Conservation (phyloP, 805 yeast species). For the Diddensiella caesifluorescens region DNA sequence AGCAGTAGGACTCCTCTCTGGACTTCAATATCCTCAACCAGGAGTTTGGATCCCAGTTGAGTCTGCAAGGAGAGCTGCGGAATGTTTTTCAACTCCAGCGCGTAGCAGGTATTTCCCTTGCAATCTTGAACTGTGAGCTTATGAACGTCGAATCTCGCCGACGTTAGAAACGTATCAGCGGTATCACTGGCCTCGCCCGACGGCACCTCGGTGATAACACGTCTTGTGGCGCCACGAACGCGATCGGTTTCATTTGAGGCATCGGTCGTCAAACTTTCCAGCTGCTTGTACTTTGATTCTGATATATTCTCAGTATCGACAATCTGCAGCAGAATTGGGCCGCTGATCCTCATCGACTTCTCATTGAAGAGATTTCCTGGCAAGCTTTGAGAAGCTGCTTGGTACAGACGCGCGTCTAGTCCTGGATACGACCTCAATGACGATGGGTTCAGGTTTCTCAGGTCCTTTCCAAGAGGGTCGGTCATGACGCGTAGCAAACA, state of each 20-base stretch:
- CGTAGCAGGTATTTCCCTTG: slow-evolving; percentile 12
- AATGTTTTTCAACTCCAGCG: slow-evolving; percentile 10
- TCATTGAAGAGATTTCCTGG: neutral
- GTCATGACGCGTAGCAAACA: too few species aligned
- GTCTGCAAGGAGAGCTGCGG: slow-evolving; percentile 8
- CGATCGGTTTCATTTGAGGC: slow-evolving; percentile 3
- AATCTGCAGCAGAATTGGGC: slow-evolving; percentile 20
- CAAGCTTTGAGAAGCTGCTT: neutral
- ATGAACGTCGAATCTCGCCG: slow-evolving; percentile 7
- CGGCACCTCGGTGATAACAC: neutral
- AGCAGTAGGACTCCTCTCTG: slow-evolving; percentile 20
- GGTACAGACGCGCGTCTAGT: neutral
- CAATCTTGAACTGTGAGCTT: slow-evolving; percentile 20
- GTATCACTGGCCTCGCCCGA: neutral
- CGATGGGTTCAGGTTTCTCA: neutral
- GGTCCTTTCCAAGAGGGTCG: neutral
- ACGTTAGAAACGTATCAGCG: too few species aligned
- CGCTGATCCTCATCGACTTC: neutral
- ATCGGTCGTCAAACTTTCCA: slow-evolving; percentile 16
- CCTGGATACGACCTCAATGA: neutral
- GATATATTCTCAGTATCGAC: slow-evolving; percentile 23
- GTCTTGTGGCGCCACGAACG: slow-evolving; percentile 5
- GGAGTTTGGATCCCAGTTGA: slow-evolving; percentile 12
- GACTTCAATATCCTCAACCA: slow-evolving; percentile 4
- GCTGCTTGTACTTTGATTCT: slow-evolving; percentile 29